Base-by-base conservation (phyloP, 306 rosid species). In the Lagenaria siceraria region DNA sequence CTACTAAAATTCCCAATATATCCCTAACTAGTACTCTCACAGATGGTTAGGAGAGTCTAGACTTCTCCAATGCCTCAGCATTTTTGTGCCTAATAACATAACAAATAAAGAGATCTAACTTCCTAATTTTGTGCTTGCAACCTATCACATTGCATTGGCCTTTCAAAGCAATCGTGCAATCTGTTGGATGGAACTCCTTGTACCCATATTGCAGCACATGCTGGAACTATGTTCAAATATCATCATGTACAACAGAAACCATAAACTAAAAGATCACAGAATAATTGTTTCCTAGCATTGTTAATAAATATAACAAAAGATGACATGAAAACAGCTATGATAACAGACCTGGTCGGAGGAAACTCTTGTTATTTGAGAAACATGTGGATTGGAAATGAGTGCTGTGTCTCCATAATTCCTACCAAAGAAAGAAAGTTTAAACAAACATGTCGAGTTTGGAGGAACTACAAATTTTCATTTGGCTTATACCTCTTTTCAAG, bases 321-420 rank as follows among this genome's bases (percentile, higher is more conserved):
- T 62, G 48, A 35, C 25, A 54, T 52, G 17, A 55, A 74, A 53
- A 74, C 9, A 33, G 48, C 49, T n/a, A 35, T 10, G 59, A n/a
- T 56, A 18, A 85, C 88, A 77, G 80, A 93, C 98, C 97, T 88
- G 82, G 71, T 90, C 84, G 6, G 97, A 86, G 63, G 98, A 87
- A 76, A 90, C 87, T 53, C 29, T 84, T 73, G 82, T 61, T 74
- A 82, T 71, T 29, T 88, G 87, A 78, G 84, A 78, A 75, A 82
- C 53, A 53, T 25, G 46, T 56, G 59, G 61, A 24, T 54, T 43
- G 14, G 84, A 78, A 74, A 38, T 55, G 78, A 72, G 82, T 79
- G 77, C 73, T 60, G 78, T 49, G 75, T 82, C 87, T 58, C 55
- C 66, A 36, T 7, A 71, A 64, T 80, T 78, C 91, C 96, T 89